Evolutionary conservation across 768 basidiomycete genomes (phyloP), one percentile per base, ranked within the genome.

Genomic region (Phylloporus arenicola): DNA sequence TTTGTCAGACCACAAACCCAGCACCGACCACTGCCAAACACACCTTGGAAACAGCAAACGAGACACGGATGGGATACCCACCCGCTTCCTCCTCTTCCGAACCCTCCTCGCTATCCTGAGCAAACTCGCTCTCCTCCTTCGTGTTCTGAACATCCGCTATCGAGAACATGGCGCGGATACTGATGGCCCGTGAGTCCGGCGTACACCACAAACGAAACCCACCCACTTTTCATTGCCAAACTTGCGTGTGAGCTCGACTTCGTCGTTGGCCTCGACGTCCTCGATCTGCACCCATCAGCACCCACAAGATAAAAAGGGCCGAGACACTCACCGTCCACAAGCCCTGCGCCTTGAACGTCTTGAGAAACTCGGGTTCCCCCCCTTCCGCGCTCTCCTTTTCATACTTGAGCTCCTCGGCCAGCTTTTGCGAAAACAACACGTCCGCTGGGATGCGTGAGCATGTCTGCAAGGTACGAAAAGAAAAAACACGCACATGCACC

Each of bases 141-240:
- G 62, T 60, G 8, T 65, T 67, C 58, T 89, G 82, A 46, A 95
- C 75, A 68, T 97, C 94, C 35, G 88, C 85, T 57, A 95, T 89
- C 52, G 92, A 92, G 79, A 98, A 96, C 68, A 92, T 84, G 63
- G 94, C 67, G 29, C 86, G 88, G 68, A 98, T 80, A 57, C 92
- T 50, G 35, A 9, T 19, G n/a, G 11, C 14, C 17, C 0, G 8
- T 27, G 16, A 47, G 25, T 11, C 34, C 8, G 8, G 10, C 9
- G 16, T n/a, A 30, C 17, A 17, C 29, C 29, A 19, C 11, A 6
- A 17, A 14, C 8, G 10, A 22, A 10, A 6, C 38, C 34, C 37
- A 79, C 86, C 50, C 58, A 95, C 92, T 70, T 79, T 71, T 98
- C 95, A 59, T 90, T 91, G 54, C 91, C 93, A 68, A 92, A 95